Conservation (phyloP, 2,329 filamentous ascomycete species). For the Keithomyces neogunnii region DNA sequence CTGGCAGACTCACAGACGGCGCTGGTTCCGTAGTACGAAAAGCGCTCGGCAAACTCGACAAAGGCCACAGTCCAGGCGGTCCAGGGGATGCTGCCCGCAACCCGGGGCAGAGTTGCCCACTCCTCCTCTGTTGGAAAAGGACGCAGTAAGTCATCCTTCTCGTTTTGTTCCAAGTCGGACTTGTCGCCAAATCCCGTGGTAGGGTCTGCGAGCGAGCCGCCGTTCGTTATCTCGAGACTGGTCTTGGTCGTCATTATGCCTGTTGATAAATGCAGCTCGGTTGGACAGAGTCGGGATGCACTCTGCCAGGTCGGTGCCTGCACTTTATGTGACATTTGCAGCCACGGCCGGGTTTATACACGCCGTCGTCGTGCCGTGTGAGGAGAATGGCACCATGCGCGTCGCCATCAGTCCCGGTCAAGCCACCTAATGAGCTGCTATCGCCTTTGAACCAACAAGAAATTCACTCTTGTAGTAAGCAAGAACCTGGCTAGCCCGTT, state of each 20-base stretch:
- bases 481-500: no score
- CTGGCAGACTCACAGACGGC: slow-evolving; percentile 41
- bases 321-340: no score
- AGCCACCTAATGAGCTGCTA: no score
- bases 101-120: slow-evolving; percentile 47
- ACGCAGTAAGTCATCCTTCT: background rate
- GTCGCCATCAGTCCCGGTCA: no score
- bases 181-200: background rate
- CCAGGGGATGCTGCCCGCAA: slow-evolving; percentile 57
- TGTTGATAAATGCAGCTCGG: no score
- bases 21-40: slow-evolving; percentile 67
- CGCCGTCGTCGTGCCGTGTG: no score
- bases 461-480: no score
- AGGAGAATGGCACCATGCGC: no score
- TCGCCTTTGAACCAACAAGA: no score
- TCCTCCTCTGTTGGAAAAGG: slow-evolving; percentile 51
- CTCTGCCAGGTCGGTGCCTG: no score
- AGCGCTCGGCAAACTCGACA: slow-evolving; percentile 67
- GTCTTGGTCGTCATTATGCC: background rate
- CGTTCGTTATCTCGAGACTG: background rate
- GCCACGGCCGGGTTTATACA: no score
- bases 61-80: slow-evolving; percentile 62
- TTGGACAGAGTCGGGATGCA: no score
- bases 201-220: background rate
- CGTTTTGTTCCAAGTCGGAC: background rate